Evolutionary conservation across 345 rosid species (phyloP).

Genomic region (Boechera divaricarpa): DNA sequence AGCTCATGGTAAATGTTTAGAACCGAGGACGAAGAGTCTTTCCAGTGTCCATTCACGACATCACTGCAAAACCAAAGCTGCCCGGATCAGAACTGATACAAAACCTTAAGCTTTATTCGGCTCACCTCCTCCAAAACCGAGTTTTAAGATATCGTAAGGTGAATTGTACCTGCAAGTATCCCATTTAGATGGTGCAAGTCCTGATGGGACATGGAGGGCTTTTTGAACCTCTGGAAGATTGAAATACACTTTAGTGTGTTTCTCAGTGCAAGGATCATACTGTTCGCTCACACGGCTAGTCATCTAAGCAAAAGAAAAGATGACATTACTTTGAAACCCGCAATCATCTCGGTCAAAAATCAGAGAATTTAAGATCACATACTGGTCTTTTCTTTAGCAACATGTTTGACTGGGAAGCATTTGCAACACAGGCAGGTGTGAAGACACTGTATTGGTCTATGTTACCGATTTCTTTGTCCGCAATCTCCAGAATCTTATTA

Average conservation of each 20-base stretch:
- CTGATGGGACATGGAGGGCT: conserved; percentile 75
- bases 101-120: conserved; percentile 1
- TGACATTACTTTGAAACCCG: background rate
- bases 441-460: conserved; percentile 91
- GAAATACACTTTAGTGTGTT: conserved; percentile 77
- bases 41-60: conserved; percentile 59
- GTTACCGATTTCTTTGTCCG: conserved; percentile 71
- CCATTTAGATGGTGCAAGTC: conserved; percentile 77
- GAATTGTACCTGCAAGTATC: conserved; percentile 82
- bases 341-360: background rate
- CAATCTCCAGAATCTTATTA: conserved; percentile 55
- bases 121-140: background rate
- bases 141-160: background rate
- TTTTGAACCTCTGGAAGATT: conserved; percentile 80
- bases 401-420: conserved; percentile 56
- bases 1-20: conserved; percentile 83
- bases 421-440: conserved; percentile 73
- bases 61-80: conserved; percentile 52
- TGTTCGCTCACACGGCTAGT: conserved; percentile 64
- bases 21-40: conserved; percentile 70
- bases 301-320: conserved; percentile 46
- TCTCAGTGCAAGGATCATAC: conserved; percentile 97
- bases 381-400: conserved; percentile 68
- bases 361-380: conserved; percentile 38
- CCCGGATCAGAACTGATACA: conserved; percentile 20